A percentile compares a stretch with the other conserved stretches of the same genome.
phyloP scores from a whole-genome alignment of 1,284 basidiomycete species.

The Apiotrichum akiyoshidainum region DNA sequence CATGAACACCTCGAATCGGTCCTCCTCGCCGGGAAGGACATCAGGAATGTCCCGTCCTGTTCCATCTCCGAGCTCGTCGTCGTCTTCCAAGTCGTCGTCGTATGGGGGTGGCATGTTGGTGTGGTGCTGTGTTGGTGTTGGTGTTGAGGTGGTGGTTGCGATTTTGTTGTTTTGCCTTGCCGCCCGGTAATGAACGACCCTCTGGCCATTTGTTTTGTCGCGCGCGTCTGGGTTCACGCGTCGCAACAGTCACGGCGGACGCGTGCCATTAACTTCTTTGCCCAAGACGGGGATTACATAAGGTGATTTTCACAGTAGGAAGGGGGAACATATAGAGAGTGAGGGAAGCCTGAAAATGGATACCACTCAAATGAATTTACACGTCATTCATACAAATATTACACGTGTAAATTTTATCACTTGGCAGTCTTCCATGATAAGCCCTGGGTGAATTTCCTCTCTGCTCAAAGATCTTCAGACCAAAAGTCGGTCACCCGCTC shows the following conservation, averaged over 20 bases:
- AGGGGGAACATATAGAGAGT: no score
- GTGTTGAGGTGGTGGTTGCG: constrained; percentile 1
- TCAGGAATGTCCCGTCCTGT: constrained; percentile 6
- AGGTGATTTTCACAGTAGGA: no score
- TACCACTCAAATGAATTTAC: not conserved
- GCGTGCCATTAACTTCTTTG: no score
- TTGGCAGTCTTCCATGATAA: no score
- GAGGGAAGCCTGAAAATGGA: no score
- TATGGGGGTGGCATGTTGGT: constrained; percentile 11
- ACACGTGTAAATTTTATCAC: constrained; percentile 5
- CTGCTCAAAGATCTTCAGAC: not conserved
- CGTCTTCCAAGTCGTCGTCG: constrained; percentile 8
- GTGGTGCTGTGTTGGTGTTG: not conserved
- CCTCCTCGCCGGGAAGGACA: constrained; percentile 18
- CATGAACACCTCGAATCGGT: constrained; percentile 42
- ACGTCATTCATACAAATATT: not conserved
- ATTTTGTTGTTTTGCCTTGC: not conserved
- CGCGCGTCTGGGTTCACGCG: no score
- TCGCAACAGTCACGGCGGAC: no score
- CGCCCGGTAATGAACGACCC: no score
- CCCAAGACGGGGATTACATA: no score
- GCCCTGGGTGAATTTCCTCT: not conserved
- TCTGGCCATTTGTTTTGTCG: no score
- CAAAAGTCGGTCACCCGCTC: constrained; percentile 4
- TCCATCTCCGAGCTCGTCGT: constrained; percentile 3